Conservation (phyloP, 768 basidiomycete genomes). For the Steccherinum ochraceum region DNA sequence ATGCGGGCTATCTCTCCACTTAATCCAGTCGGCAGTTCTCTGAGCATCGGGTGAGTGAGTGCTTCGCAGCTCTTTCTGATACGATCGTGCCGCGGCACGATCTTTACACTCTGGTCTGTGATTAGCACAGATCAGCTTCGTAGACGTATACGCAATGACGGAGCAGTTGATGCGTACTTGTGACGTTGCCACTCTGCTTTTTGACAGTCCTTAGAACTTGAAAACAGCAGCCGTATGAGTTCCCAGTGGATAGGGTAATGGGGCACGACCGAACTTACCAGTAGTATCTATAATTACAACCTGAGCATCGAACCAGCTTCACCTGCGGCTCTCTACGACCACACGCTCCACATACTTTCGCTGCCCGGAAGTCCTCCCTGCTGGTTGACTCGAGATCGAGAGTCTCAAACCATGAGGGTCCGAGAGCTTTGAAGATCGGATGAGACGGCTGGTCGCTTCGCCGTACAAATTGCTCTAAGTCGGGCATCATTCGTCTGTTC, state of each 20-base stretch:
- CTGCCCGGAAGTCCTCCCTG: constrained; percentile 11
- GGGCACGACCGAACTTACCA: too few relatives aligned
- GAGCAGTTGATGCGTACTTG: constrained; percentile 21
- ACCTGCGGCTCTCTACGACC: constrained; percentile 12
- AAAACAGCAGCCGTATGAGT: neutral
- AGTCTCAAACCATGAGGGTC: constrained; percentile 13
- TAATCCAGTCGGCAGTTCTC: constrained; percentile 16
- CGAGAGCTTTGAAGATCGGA: constrained; percentile 14
- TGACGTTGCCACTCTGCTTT: constrained; percentile 17
- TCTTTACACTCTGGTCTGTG: too few relatives aligned
- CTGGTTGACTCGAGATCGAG: constrained; percentile 5
- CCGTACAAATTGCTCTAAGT: constrained; percentile 1
- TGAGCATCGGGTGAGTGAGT: constrained; percentile 11
- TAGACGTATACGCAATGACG: too few relatives aligned
- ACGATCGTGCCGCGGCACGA: too few relatives aligned
- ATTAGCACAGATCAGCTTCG: too few relatives aligned
- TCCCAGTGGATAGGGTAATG: neutral
- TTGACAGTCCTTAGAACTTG: constrained; percentile 23
- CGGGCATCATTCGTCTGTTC: constrained; percentile 8
- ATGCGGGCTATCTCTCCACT: constrained; percentile 16
- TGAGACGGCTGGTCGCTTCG: constrained; percentile 6
- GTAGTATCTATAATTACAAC: constrained; percentile 20
- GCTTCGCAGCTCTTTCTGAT: too few relatives aligned
- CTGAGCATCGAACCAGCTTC: constrained; percentile 14
- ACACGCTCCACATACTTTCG: constrained; percentile 15